Evolutionary conservation across 352 stramenopile species (phyloP), one percentile per base, ranked within the genome.

Genomic region (Saprolegnia parasitica): DNA sequence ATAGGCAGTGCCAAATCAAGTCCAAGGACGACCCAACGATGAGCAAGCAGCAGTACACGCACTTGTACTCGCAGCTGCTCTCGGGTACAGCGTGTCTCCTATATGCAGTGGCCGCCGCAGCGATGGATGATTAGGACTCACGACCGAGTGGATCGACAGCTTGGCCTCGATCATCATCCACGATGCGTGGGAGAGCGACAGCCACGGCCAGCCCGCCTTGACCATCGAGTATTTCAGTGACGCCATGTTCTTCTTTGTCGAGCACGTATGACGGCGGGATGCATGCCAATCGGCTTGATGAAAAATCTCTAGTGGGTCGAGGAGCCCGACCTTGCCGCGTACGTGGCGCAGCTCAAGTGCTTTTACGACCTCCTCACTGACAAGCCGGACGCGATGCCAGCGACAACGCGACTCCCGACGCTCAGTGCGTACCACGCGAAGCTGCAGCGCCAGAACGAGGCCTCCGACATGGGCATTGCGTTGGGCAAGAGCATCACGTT

Each of bases 191-290:
- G 58, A 67, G 50, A 42, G 16, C 40, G 58, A 67, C 58, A 40
- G 58, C 21, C 40, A 42, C 13, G 58, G 58, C 16, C n/a, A 35
- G 58, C 21, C 49, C 1, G 16, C 16, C 2, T 39, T 88, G 37
- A 76, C 84, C 72, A 77, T 81, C 20, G 72, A 84, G 13, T 77
- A 80, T 32, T 90, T 88, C 52, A 79, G 75, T 65, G 86, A 76
- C 71, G 86, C 82, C 16, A 57, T 90, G 11, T 88, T 88, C 57
- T 78, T 72, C 46, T 89, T 81, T 49, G 73, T 73, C 45, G 80
- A 88, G 71, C 81, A 88, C 76, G 78, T 88, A 55, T 55, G 73
- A 55, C 23, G 3, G 5, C 4, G 15, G 3, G 46, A 61, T 60
- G 0, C 11, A n/a, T n/a, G n/a, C n/a, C n/a, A n/a, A n/a, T n/a